A percentile compares a stretch with the other conserved stretches of the same genome.
Conservation (phyloP, 2,329 filamentous ascomycete genomes). For the Fusarium anguioides region DNA sequence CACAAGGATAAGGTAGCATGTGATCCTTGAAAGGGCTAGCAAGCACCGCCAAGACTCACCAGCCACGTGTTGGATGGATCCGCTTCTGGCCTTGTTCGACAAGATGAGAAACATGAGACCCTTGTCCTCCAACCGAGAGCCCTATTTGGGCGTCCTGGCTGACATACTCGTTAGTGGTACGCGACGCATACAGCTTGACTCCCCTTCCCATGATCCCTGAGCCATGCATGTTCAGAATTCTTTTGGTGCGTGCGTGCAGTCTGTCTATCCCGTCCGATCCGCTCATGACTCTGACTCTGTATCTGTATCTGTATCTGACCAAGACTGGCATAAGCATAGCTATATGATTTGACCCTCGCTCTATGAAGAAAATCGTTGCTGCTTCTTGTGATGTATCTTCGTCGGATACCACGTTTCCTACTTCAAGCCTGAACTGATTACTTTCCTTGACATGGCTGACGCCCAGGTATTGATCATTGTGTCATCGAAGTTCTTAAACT, state of each 20-base stretch:
- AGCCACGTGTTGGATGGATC: conserved; percentile 45
- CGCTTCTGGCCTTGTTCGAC: conserved; percentile 39
- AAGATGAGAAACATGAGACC: conserved; percentile 37
- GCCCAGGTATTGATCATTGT: neutral
- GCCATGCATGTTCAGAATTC: conserved; percentile 6
- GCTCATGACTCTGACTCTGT: neutral
- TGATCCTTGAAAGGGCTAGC: conserved; percentile 21
- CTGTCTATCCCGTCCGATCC: conserved; percentile 17
- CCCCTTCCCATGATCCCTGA: conserved; percentile 22
- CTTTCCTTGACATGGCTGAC: conserved; percentile 18
- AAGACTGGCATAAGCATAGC: neutral
- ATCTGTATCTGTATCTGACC: neutral
- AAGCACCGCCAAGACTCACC: conserved; percentile 25
- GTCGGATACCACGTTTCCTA: neutral
- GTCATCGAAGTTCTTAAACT: neutral
- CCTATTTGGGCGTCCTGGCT: conserved; percentile 24
- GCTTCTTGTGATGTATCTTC: neutral
- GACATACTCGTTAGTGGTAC: conserved; percentile 18
- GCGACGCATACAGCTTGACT: conserved; percentile 12
- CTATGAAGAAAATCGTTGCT: neutral
- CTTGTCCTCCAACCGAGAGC: conserved; percentile 31
- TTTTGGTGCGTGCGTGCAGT: conserved; percentile 17
- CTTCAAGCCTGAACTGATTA: neutral
- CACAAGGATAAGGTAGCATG: conserved; percentile 19
- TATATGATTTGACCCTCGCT: neutral